Percentiles rank a stretch among this genome's conserved stretches.
phyloP scores from a whole-genome alignment of 768 basidiomycete species.

The Trametes cubensis region DNA sequence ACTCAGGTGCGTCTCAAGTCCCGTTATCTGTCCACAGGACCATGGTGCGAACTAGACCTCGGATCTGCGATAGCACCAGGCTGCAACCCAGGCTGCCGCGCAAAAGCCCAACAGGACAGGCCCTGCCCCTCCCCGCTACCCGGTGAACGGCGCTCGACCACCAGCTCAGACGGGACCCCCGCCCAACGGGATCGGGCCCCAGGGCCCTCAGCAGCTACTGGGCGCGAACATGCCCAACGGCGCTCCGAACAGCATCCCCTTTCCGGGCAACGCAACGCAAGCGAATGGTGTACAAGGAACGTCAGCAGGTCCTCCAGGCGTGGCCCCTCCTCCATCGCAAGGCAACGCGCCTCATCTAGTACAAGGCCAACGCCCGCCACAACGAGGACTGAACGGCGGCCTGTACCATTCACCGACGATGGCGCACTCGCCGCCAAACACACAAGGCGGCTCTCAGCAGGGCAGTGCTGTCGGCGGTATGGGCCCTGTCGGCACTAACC shows the following conservation, averaged over 20 bases:
- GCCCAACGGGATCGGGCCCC: conserved; percentile 37
- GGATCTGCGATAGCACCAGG: conserved; percentile 30
- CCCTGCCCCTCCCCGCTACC: conserved; percentile 3
- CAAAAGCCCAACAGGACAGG: conserved; percentile 29
- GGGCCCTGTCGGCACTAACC: conserved; percentile 55
- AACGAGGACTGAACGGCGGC: conserved; percentile 48
- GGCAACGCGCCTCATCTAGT: conserved; percentile 15
- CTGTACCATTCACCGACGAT: conserved; percentile 70
- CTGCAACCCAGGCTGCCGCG: conserved; percentile 24
- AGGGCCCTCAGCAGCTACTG: conserved; percentile 3
- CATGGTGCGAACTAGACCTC: conserved; percentile 5
- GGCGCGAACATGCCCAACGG: conserved; percentile 26
- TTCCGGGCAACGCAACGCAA: conserved; percentile 33
- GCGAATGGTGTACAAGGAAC: conserved; percentile 48
- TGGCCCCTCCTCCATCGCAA: conserved; percentile 1
- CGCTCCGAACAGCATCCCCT: conserved; percentile 24
- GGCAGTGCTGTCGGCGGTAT: conserved; percentile 42
- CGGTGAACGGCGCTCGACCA: conserved; percentile 20
- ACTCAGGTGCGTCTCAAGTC: conserved; percentile 55
- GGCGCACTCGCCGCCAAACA: conserved; percentile 59
- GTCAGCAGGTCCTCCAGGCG: conserved; percentile 14
- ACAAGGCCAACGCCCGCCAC: conserved; percentile 36
- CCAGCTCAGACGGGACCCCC: conserved; percentile 28
- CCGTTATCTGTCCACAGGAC: conserved; percentile 27
- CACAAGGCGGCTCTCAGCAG: conserved; percentile 38